Conservation (phyloP, 1,139 yeast species). For the Magnusiomyces paraingens region DNA sequence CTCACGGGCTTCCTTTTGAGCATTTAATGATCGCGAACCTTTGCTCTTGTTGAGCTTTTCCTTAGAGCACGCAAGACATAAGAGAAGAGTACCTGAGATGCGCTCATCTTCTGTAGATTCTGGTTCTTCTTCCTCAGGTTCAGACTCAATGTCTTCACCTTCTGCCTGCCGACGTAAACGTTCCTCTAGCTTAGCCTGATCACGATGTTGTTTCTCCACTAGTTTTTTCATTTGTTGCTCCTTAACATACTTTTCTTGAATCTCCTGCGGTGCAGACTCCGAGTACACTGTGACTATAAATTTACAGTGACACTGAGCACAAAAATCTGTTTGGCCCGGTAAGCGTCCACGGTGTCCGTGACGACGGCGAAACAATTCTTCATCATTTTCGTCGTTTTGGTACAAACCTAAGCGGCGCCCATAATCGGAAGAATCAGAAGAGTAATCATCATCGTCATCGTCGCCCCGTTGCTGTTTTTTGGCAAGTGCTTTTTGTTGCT, state of each 20-base stretch:
- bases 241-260: constrained; percentile 1
- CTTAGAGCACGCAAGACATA: constrained; percentile 60
- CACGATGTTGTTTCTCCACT: background rate
- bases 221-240: background rate
- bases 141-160: background rate
- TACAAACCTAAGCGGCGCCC: background rate
- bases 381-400: constrained; percentile 23
- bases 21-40: constrained; percentile 14
- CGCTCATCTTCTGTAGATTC: constrained; percentile 32
- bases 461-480: constrained; percentile 17
- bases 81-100: constrained; percentile 24
- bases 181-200: no score
- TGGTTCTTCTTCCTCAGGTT: background rate
- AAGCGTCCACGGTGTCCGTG: constrained; percentile 18
- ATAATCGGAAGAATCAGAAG: background rate
- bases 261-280: constrained; percentile 13
- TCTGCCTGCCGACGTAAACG: background rate
- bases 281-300: constrained; percentile 15
- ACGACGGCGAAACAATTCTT: constrained; percentile 16
- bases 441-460: constrained; percentile 11
- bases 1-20: constrained; percentile 35
- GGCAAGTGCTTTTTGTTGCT: background rate
- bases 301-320: constrained; percentile 25
- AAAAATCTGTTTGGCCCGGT: constrained; percentile 27
- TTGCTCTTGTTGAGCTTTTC: constrained; percentile 34